Conservation (phyloP, 345 rosid genomes). For the Bruguiera parviflora region DNA sequence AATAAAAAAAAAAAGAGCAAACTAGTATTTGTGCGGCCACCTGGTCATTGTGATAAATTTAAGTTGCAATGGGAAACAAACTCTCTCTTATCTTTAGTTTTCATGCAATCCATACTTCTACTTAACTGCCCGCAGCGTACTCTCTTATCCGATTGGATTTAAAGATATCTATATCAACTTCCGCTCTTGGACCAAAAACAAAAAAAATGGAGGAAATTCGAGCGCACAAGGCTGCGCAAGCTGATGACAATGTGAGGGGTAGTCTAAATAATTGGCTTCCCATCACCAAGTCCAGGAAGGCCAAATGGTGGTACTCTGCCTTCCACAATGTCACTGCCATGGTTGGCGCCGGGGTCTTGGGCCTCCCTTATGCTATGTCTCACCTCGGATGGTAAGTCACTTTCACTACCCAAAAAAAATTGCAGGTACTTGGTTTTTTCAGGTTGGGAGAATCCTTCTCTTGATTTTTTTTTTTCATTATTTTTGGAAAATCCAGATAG, state of each 20-base stretch:
- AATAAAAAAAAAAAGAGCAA: no score
- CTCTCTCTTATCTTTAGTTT: neutral
- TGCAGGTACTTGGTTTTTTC: neutral
- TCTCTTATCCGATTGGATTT: neutral
- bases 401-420: neutral
- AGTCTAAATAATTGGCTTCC: conserved; percentile 56
- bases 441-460: neutral
- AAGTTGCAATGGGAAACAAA: conserved; percentile 7
- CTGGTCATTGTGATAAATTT: neutral
- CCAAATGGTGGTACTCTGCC: conserved; percentile 67
- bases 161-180: no score
- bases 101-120: no score
- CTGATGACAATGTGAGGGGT: conserved; percentile 4
- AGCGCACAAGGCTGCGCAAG: neutral
- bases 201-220: neutral
- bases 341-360: conserved; percentile 71
- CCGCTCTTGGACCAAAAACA: no score
- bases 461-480: neutral
- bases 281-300: conserved; percentile 53
- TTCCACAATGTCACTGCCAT: conserved; percentile 73
- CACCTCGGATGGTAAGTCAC: conserved; percentile 57
- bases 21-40: no score
- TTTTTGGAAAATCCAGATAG: no score
- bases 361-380: conserved; percentile 67
- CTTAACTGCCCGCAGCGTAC: no score